These are phyloP conservation scores for Ogataea angusta DNA, from an alignment of 805 yeast species.

Conservation along the genomic window DNA sequence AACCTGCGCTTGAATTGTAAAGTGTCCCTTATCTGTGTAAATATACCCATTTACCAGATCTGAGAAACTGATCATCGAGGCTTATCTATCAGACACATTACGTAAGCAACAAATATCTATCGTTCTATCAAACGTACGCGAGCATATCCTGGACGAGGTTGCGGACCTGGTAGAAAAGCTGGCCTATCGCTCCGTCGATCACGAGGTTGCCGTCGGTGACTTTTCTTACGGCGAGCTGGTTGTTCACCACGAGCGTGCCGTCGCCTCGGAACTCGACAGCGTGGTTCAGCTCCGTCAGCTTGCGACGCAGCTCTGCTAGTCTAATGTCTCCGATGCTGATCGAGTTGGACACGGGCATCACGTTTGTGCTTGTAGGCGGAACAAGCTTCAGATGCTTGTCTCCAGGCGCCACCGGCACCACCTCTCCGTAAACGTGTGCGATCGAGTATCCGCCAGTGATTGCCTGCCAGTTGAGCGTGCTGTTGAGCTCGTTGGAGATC, in stretches of 20 bases:
- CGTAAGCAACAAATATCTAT: neutral
- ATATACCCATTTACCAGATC: constrained; percentile 7
- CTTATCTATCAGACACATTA: neutral
- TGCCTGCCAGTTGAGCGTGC: constrained; percentile 75
- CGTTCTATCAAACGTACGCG: constrained; percentile 53
- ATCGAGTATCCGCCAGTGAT: constrained; percentile 77
- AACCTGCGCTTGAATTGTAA: constrained; percentile 48
- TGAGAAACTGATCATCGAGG: neutral
- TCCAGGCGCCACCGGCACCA: constrained; percentile 26
- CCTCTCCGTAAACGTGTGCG: constrained; percentile 76
- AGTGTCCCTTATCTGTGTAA: constrained; percentile 6
- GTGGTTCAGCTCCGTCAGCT: constrained; percentile 54
- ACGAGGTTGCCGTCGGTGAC: constrained; percentile 78
- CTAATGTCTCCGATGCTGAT: constrained; percentile 82
- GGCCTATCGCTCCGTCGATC: constrained; percentile 77
- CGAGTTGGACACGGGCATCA: constrained; percentile 18
- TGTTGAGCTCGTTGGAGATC: constrained; percentile 61
- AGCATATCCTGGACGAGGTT: constrained; percentile 67
- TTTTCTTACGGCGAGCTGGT: constrained; percentile 70
- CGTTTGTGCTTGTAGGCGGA: constrained; percentile 10
- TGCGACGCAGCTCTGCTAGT: constrained; percentile 72
- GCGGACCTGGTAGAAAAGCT: constrained; percentile 74
- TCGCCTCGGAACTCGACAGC: constrained; percentile 89
- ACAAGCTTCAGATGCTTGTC: constrained; percentile 15
- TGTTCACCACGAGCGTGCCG: constrained; percentile 86